Percentiles rank a stretch among this genome's conserved stretches.
These are phyloP conservation scores for Elaeis guineensis DNA, from an alignment of 176 grass and related monocot genomes.

Conservation along the genomic window DNA sequence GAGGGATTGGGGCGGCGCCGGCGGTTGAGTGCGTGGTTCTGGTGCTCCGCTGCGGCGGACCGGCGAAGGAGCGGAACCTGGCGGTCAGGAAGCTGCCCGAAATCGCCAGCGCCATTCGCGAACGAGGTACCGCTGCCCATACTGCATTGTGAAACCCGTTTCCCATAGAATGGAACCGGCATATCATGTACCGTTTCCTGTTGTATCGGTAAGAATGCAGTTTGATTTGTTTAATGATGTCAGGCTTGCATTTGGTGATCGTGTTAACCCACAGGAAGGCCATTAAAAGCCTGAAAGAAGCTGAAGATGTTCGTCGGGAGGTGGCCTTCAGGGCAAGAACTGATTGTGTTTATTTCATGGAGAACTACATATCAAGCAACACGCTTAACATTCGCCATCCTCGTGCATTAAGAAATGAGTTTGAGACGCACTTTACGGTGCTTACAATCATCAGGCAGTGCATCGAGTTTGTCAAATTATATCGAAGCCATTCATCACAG, in stretches of 20 bases:
- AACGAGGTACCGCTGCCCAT: slow-evolving; percentile 42
- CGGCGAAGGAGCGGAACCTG: slow-evolving; percentile 34
- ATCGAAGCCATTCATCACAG: slow-evolving; percentile 24
- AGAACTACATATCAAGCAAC: slow-evolving; percentile 61
- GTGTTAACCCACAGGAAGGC: slow-evolving; percentile 79
- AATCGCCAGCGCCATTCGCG: slow-evolving; percentile 34
- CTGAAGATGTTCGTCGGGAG: slow-evolving; percentile 65
- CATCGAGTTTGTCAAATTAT: slow-evolving; percentile 68
- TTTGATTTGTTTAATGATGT: not conserved
- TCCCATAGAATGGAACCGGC: no score
- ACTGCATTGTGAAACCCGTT: no score
- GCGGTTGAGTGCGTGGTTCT: slow-evolving; percentile 67
- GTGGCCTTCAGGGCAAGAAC: slow-evolving; percentile 66
- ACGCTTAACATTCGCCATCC: slow-evolving; percentile 38
- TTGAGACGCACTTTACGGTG: slow-evolving; percentile 68
- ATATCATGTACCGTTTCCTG: no score
- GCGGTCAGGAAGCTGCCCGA: slow-evolving; percentile 49
- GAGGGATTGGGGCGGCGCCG: not conserved
- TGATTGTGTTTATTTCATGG: slow-evolving; percentile 77
- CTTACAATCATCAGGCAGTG: slow-evolving; percentile 68
- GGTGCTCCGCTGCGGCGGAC: slow-evolving; percentile 56
- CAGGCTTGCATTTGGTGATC: slow-evolving; percentile 69
- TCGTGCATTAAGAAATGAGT: slow-evolving; percentile 52
- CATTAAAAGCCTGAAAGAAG: slow-evolving; percentile 44
- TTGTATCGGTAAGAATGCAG: no score